Percentiles rank a stretch among this genome's conserved stretches.
These are phyloP conservation scores for Aspergillus sp. DNA, from an alignment of 2,329 filamentous ascomycete genomes.

Conservation along the genomic window DNA sequence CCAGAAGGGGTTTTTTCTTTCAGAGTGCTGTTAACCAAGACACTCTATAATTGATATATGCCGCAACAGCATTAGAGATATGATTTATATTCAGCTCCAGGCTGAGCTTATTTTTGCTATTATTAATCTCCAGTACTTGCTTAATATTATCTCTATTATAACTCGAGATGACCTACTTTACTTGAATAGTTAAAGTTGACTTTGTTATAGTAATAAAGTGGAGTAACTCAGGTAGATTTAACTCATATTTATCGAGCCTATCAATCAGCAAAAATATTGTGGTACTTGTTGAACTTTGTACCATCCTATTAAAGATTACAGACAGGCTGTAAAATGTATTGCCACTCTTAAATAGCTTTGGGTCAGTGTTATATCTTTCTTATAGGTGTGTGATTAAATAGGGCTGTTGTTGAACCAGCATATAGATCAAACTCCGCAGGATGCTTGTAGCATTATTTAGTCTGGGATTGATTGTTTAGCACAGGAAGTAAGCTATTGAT, in stretches of 20 bases:
- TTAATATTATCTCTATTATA: conserved; percentile 1
- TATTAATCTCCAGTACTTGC: background rate
- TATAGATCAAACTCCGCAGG: conserved; percentile 29
- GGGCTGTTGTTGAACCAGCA: conserved; percentile 9
- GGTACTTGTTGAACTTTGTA: background rate
- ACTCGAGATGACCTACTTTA: conserved; percentile 9
- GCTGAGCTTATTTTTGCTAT: background rate
- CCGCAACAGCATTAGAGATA: background rate
- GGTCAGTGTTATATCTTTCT: background rate
- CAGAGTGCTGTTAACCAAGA: background rate
- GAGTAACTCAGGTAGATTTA: background rate
- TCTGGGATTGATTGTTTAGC: conserved; percentile 28
- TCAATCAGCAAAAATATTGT: background rate
- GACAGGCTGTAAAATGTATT: too few relatives aligned
- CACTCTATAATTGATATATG: conserved; percentile 3
- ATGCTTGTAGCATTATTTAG: conserved; percentile 32
- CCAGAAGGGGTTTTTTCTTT: background rate
- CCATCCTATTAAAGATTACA: too few relatives aligned
- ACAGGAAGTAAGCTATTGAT: conserved; percentile 34
- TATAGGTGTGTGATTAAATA: background rate
- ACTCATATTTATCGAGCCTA: conserved; percentile 7
- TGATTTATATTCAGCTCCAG: conserved; percentile 1
- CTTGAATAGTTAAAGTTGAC: background rate
- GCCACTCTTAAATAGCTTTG: too few relatives aligned
- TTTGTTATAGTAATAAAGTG: background rate